Conservation (phyloP, 75 land plant species). For the Cunninghamia lanceolata region DNA sequence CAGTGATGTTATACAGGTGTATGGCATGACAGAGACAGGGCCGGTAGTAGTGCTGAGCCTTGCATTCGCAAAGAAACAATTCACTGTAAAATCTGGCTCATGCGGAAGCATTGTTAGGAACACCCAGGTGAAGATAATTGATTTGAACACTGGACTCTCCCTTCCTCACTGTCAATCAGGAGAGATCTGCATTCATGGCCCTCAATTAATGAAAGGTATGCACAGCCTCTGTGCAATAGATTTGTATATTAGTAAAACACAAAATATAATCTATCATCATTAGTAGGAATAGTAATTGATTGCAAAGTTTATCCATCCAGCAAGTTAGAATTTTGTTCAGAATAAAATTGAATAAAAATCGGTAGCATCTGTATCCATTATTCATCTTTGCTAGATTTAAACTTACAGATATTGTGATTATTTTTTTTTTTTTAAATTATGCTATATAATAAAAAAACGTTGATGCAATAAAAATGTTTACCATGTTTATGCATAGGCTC, state of each 20-base stretch:
- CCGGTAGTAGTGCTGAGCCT: slow-evolving; percentile 67
- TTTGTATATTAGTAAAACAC: too few species aligned
- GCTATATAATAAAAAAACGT: too few species aligned
- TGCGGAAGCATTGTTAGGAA: slow-evolving; percentile 56
- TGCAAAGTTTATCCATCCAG: too few species aligned
- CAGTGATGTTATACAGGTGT: slow-evolving; percentile 36
- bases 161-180: slow-evolving; percentile 60
- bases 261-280: background rate
- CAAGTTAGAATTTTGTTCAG: too few species aligned
- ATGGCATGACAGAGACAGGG: slow-evolving; percentile 92
- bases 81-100: slow-evolving; percentile 54
- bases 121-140: slow-evolving; percentile 72
- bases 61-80: slow-evolving; percentile 64
- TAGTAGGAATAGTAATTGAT: background rate
- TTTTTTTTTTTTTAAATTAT: too few species aligned
- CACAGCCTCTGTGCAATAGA: too few species aligned
- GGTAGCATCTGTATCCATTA: too few species aligned
- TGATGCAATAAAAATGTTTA: too few species aligned
- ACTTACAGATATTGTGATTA: too few species aligned
- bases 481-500: background rate
- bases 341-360: too few species aligned
- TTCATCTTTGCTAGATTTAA: too few species aligned
- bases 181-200: slow-evolving; percentile 78
- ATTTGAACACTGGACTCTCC: slow-evolving; percentile 68
- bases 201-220: slow-evolving; percentile 86